These are phyloP conservation scores for Cutaneotrichosporon cyanovorans DNA, from an alignment of 1,284 basidiomycete species.

Conservation along the genomic window DNA sequence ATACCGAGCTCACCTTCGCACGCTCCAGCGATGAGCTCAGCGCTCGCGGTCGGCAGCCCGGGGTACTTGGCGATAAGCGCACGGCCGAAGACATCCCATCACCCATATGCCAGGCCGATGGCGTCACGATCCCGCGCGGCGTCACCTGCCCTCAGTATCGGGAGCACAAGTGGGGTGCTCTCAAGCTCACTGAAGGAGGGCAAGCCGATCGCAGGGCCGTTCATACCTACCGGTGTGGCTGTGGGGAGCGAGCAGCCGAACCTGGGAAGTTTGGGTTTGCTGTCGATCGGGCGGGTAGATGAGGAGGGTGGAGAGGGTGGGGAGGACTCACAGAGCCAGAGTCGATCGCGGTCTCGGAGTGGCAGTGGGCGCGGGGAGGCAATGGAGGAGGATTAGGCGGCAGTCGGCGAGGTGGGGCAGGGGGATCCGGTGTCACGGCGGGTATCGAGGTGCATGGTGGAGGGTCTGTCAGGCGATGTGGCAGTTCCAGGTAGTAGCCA, in stretches of 20 bases:
- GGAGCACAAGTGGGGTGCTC: slow-evolving; percentile 29
- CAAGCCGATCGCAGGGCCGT: slow-evolving; percentile 21
- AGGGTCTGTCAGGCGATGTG: no score
- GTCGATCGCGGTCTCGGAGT: no score
- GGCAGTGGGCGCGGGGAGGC: no score
- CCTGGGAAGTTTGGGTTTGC: slow-evolving; percentile 34
- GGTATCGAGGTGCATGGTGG: no score
- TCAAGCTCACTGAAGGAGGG: slow-evolving; percentile 18
- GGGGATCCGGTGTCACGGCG: no score
- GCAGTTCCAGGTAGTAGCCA: no score
- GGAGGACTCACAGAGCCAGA: background rate
- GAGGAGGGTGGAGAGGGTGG: background rate
- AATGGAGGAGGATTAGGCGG: background rate
- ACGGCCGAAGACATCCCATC: slow-evolving; percentile 6
- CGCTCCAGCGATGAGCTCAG: slow-evolving; percentile 22
- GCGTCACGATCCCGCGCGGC: slow-evolving; percentile 33
- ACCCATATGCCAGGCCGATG: slow-evolving; percentile 36
- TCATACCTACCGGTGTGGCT: slow-evolving; percentile 23
- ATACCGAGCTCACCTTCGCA: slow-evolving; percentile 37
- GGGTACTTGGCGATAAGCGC: slow-evolving; percentile 10
- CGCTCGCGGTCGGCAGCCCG: slow-evolving; percentile 15
- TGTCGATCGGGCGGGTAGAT: slow-evolving; percentile 20
- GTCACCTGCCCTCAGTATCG: slow-evolving; percentile 37
- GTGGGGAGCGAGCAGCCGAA: slow-evolving; percentile 17
- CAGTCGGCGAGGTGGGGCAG: background rate